Evolutionary conservation across 2,329 filamentous ascomycete genomes (phyloP), one percentile per base, ranked within the genome.

Genomic region (Plenodomus biglobosus): DNA sequence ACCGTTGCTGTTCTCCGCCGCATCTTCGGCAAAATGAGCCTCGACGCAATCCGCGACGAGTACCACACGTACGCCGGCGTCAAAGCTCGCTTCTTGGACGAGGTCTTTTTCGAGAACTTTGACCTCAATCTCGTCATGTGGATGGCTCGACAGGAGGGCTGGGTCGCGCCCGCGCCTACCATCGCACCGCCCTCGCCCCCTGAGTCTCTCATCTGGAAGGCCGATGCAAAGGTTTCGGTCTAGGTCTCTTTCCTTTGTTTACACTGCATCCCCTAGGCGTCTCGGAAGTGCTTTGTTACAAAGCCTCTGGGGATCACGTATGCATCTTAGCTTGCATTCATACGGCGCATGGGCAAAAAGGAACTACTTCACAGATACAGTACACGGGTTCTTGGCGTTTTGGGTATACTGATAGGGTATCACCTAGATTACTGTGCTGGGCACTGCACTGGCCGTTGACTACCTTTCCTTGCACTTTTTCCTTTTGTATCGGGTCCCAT

Each of bases 1-100:
- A 86, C 94, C n/a, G 81, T 92, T 40, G 92, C 85, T 16, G 85
- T 88, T 48, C 80, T 95, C 53, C 85, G 91, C 54, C 89, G 88
- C 67, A 73, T 88, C 11, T 81, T 56, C 24, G 66, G 87, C 13
- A 32, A 32, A 32, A 89, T 88, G 85, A 75, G 83, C 16, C 69
- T 84, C 1, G 69, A 79, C 1, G 74, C 76, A 15, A 82, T 88
- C 30, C 70, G 94, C 30, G 78, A 83, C 42, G 92, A 96, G 71
- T 96, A 95, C 74, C 76, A 79, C 53, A 74, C 76, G 1, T 92
- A 85, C 58, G 76, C 80, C 0, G 69, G 67, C 30, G 72, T 74
- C 0, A 83, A 83, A 51, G 72, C 76, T 15, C 76, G 80, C 22
- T 65, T 71, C 16, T 69, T 74, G 18, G 77, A 79, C 50, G 70